Evolutionary conservation across 805 yeast species (phyloP).

Genomic region (Saccharomycopsis sp.): DNA sequence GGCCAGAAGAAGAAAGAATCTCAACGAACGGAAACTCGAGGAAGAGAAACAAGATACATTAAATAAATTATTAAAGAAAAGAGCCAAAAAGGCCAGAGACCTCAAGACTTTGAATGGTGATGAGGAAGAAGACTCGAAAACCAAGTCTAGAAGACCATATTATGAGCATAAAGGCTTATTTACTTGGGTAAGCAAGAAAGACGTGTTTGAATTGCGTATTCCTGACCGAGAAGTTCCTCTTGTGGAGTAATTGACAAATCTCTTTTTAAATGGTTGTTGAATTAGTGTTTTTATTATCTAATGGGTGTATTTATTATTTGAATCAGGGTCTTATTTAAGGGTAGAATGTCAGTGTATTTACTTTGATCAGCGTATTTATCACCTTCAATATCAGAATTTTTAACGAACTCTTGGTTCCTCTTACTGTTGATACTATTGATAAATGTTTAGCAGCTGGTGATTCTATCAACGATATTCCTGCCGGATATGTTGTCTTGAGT

Average conservation of each 20-base stretch:
- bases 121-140: slow-evolving; percentile 21
- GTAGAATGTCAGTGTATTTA: no score
- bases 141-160: slow-evolving; percentile 37
- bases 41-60: slow-evolving; percentile 91
- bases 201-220: slow-evolving; percentile 12
- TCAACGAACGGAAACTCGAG: slow-evolving; percentile 74
- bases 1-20: slow-evolving; percentile 81
- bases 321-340: no score
- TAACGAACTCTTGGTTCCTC: no score
- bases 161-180: slow-evolving; percentile 40
- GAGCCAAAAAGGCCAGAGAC: slow-evolving; percentile 67
- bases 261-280: neutral
- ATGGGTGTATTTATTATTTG: no score
- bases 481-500: no score
- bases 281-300: no score
- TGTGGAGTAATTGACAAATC: neutral
- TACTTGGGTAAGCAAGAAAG: slow-evolving; percentile 33
- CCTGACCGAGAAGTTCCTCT: slow-evolving; percentile 14
- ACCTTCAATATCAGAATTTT: no score
- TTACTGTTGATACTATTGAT: no score
- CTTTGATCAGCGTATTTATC: no score
- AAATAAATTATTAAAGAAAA: slow-evolving; percentile 74
- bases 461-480: no score
- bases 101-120: slow-evolving; percentile 26
- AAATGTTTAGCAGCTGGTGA: no score